Evolutionary conservation across 805 yeast genomes (phyloP), one percentile per base, ranked within the genome.

Genomic region (Kuraishia hungarica): DNA sequence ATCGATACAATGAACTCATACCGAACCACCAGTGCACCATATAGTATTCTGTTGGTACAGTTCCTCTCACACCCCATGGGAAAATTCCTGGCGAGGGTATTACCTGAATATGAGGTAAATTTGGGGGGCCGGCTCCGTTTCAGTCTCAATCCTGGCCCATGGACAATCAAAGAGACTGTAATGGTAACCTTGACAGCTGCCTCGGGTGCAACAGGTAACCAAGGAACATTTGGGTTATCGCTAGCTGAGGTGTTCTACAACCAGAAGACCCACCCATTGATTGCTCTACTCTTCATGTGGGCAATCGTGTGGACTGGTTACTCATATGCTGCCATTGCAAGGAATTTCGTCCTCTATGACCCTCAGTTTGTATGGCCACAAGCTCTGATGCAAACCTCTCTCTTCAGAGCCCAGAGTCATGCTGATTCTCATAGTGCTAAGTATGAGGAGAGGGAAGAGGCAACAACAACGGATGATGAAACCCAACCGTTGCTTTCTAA

Each of bases 161-260:
- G 83, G 83, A 67, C 80, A 3, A 73, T 80, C 49, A 79, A 79
- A 56, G 84, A 80, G 60, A 73, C 82, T 8, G 76, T 80, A 39
- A 55, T 84, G 69, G 72, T 81, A 43, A 76, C 82, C 8, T 68
- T 78, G 29, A 74, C 82, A 1, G 82, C 82, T 2, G 78, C 77
- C 26, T 72, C 78, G 39, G 77, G 82, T 20, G 77, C 86, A 56
- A 74, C 82, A 0, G 82, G 82, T 1, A 78, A 76, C 56, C 68
- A 73, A 60, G 83, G 79, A 17, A 78, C 81, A 1, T 70, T 69
- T 23, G 76, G 79, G 0, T 61, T 79, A 29, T 74, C 82, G 0
- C 61, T 79, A 39, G 80, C 80, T 1, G 77, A 77, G 55, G 62
- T 77, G 1, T 73, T 72, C 59, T 79, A 75, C 56, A 70, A 66